Base-by-base conservation (phyloP, 441 rosid species). In the Monsonia emarginata region DNA sequence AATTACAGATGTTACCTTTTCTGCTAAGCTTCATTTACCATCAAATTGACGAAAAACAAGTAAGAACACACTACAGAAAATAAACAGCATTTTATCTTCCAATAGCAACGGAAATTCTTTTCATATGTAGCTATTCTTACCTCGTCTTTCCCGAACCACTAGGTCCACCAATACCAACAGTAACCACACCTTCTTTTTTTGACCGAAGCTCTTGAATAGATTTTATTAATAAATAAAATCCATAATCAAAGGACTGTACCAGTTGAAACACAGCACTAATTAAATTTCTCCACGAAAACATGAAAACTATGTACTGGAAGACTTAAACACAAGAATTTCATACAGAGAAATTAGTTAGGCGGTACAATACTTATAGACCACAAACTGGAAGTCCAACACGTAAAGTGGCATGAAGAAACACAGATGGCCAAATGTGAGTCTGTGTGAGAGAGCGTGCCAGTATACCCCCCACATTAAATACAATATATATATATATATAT, bases 111-210 rank as follows among this genome's bases (percentile, higher is more conserved):
- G 11, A 54, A 54, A 24, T 52, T 52, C 27, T 52, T 52, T 22
- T 52, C 60, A 54, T 25, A 24, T 54, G 57, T 48, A 18, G 10
- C 25, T 7, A 48, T 48, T 18, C 22, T 28, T 54, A 54, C 60
- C 60, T 54, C 24, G 60, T 54, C 28, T 54, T 54, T 28, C 60
- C 60, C 10, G 60, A 54, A 72, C 98, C 98, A 74, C 95, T 86
- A 31, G 98, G 98, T 46, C 98, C 98, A 72, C 97, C 97, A 48
- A 94, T 83, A 67, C 97, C 97, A 59, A 94, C 97, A 8, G 87
- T 84, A 65, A 94, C 97, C 78, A 81, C 61, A 76, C 97, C 90
- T 59, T 84, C 87, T 70, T 94, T 94, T 76, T 85, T 89, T 86
- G 83, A 91, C 75, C 98, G 79, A 21, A 94, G 96, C 46, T 94